A percentile compares a stretch with the other conserved stretches of the same genome.
These are phyloP conservation scores for Bruguiera hainesii DNA, from an alignment of 441 rosid species.

Conservation along the genomic window DNA sequence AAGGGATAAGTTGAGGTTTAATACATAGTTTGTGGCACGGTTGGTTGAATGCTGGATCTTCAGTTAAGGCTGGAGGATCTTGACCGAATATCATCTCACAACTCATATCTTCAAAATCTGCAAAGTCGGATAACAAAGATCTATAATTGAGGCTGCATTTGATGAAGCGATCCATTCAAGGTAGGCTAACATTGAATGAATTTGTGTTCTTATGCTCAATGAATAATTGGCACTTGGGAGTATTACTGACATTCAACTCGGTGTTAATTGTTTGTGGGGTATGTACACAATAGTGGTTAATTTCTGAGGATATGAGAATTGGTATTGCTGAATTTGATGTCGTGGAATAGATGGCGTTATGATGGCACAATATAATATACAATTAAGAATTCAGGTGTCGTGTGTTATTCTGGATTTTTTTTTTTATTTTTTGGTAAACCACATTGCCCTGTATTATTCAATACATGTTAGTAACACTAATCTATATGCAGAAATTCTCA, in stretches of 20 bases:
- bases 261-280: conserved; percentile 8
- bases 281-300: conserved; percentile 32
- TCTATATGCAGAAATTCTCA: conserved; percentile 27
- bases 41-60: conserved; percentile 81
- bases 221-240: conserved; percentile 27
- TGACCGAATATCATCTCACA: conserved; percentile 91
- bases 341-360: conserved; percentile 25
- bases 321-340: conserved; percentile 11
- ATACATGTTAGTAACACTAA: conserved; percentile 12
- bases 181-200: not conserved
- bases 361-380: not conserved
- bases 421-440: too few species aligned
- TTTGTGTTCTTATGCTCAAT: not conserved
- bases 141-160: not conserved
- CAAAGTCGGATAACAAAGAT: conserved; percentile 21
- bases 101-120: conserved; percentile 95
- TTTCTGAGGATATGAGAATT: conserved; percentile 35
- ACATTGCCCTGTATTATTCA: not conserved
- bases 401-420: too few species aligned
- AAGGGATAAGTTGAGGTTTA: conserved; percentile 11
- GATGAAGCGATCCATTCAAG: conserved; percentile 1
- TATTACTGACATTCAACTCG: conserved; percentile 18
- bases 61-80: conserved; percentile 59
- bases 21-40: conserved; percentile 87
- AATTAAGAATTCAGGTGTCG: conserved; percentile 18